These are phyloP conservation scores for Colletotrichum graminicola DNA, from an alignment of 2,329 filamentous ascomycete species.

Conservation along the genomic window DNA sequence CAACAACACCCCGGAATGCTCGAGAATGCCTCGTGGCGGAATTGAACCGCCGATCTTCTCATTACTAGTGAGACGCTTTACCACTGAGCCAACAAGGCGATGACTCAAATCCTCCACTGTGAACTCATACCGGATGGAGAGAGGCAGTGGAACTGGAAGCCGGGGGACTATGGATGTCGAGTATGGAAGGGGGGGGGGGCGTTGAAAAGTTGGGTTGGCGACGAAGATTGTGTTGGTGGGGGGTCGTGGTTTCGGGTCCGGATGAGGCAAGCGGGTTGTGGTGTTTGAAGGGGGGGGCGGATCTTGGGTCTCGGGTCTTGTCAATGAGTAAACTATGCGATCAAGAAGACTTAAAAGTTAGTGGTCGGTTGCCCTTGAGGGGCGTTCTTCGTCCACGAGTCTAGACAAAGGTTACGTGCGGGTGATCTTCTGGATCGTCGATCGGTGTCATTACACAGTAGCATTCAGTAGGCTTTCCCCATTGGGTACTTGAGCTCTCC, in stretches of 20 bases:
- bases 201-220: slow-evolving; percentile 11
- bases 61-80: slow-evolving; percentile 23
- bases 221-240: not conserved
- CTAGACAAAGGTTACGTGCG: not conserved
- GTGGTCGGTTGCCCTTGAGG: not conserved
- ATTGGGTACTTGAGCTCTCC: not conserved
- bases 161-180: not conserved
- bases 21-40: not conserved
- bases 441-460: not conserved
- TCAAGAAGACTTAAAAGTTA: not conserved
- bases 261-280: not conserved
- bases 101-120: accelerated
- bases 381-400: not conserved
- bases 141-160: not conserved
- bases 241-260: not conserved
- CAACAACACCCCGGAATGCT: not conserved
- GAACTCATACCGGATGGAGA: not conserved
- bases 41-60: slow-evolving; percentile 27
- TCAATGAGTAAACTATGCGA: not conserved
- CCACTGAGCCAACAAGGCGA: slow-evolving; percentile 14
- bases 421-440: not conserved
- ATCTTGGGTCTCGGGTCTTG: too few relatives aligned
- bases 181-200: not conserved
- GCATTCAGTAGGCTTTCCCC: not conserved
- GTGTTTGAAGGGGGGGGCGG: too few relatives aligned